phyloP scores from a whole-genome alignment of 2,329 filamentous ascomycete species.

The Monosporascus sp. region DNA sequence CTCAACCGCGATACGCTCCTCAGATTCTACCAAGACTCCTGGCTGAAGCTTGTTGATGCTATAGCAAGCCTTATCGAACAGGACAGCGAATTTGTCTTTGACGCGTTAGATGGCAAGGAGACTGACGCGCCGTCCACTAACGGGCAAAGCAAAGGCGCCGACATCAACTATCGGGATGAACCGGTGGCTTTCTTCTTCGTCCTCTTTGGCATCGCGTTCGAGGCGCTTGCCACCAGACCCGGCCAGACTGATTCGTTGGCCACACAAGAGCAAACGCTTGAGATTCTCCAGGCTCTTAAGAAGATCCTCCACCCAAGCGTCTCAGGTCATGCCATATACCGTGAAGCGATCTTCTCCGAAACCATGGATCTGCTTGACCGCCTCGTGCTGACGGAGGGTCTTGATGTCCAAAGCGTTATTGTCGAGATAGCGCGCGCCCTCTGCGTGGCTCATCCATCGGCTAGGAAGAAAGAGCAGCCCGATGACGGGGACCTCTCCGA shows the following conservation, averaged over 20 bases:
- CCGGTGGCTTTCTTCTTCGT: slow-evolving; percentile 99
- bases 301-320: slow-evolving; percentile 94
- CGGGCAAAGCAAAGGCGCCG: slow-evolving; percentile 56
- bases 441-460: slow-evolving; percentile 86
- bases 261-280: slow-evolving; percentile 72
- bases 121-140: slow-evolving; percentile 41
- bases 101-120: slow-evolving; percentile 85
- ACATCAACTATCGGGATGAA: slow-evolving; percentile 97
- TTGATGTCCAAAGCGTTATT: slow-evolving; percentile 85
- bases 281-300: slow-evolving; percentile 85
- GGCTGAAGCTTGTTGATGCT: slow-evolving; percentile 93
- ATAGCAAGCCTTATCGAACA: slow-evolving; percentile 97
- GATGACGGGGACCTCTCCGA: slow-evolving; percentile 81
- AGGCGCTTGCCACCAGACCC: slow-evolving; percentile 81
- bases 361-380: slow-evolving; percentile 94
- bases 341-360: slow-evolving; percentile 92
- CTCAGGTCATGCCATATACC: slow-evolving; percentile 92
- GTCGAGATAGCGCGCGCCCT: slow-evolving; percentile 89
- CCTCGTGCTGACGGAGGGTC: slow-evolving; percentile 82
- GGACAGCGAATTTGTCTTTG: slow-evolving; percentile 96
- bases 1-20: slow-evolving; percentile 90
- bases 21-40: slow-evolving; percentile 94
- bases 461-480: slow-evolving; percentile 59
- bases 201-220: slow-evolving; percentile 91
- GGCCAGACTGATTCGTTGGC: slow-evolving; percentile 60